phyloP scores from a whole-genome alignment of 192 early-diverging fungal species.

The Umbelopsis ramanniana region DNA sequence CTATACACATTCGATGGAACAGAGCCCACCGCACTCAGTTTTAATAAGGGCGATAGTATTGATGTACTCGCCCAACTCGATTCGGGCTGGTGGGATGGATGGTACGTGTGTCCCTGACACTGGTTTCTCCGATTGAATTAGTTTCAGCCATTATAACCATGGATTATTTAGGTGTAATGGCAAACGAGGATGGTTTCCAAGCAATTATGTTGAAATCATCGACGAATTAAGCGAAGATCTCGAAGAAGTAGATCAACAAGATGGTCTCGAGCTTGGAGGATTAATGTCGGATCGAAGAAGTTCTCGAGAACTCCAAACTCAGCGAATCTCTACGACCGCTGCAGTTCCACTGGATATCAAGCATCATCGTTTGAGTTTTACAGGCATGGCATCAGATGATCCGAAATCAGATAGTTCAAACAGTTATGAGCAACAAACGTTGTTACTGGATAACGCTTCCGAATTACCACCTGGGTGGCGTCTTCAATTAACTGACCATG shows the following conservation, averaged over 20 bases:
- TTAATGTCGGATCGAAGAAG: conserved; percentile 19
- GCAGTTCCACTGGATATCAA: conserved; percentile 5
- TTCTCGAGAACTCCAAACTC: conserved; percentile 11
- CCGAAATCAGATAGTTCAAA: conserved; percentile 1
- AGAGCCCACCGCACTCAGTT: conserved; percentile 79
- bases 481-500: conserved; percentile 37
- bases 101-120: conserved; percentile 31
- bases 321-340: not conserved
- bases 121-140: not conserved
- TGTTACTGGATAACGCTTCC: not conserved
- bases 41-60: conserved; percentile 86
- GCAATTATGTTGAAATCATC: conserved; percentile 78
- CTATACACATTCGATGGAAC: conserved; percentile 86
- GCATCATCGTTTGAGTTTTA: not conserved
- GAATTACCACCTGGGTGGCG: conserved; percentile 31
- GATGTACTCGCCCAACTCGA: conserved; percentile 88
- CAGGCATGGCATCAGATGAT: conserved; percentile 21
- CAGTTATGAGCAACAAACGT: not conserved
- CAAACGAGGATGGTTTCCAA: conserved; percentile 90
- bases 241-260: conserved; percentile 8
- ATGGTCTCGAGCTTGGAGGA: not conserved
- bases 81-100: conserved; percentile 98
- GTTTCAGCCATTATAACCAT: not conserved
- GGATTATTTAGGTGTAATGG: conserved; percentile 55
- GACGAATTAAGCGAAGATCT: not conserved